A percentile compares a stretch with the other conserved stretches of the same genome.
Conservation (phyloP, 2,329 filamentous ascomycete genomes). For the Sclerotinia borealis region DNA sequence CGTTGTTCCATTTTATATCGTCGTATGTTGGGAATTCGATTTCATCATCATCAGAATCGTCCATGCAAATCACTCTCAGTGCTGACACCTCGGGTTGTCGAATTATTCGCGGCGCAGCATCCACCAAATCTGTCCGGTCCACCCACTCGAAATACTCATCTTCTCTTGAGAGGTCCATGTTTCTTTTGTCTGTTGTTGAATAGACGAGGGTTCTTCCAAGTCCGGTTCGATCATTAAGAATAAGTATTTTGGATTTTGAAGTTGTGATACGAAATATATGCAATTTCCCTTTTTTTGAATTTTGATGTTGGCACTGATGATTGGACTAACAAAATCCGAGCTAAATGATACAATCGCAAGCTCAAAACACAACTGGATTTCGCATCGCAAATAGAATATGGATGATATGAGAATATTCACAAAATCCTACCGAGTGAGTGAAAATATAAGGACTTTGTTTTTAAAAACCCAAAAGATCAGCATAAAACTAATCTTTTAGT, state of each 20-base stretch:
- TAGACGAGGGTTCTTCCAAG: not conserved
- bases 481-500: not conserved
- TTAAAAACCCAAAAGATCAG: not conserved
- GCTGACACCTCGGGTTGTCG: slow-evolving; percentile 5
- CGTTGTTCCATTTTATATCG: slow-evolving; percentile 13
- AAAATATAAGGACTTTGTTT: not conserved
- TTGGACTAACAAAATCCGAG: not conserved
- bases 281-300: not conserved
- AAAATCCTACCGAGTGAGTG: not conserved
- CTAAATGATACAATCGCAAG: not conserved
- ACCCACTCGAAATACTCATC: slow-evolving; percentile 12
- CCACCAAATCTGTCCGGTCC: slow-evolving; percentile 1
- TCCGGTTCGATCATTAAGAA: not conserved
- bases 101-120: slow-evolving; percentile 6
- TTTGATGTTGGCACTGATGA: not conserved
- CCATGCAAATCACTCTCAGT: slow-evolving; percentile 26
- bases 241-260: not conserved
- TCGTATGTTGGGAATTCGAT: slow-evolving; percentile 40
- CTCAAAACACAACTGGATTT: not conserved
- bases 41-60: slow-evolving; percentile 78
- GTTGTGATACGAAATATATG: not conserved
- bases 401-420: not conserved
- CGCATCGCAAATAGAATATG: not conserved
- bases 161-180: slow-evolving; percentile 9
- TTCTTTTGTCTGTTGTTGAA: not conserved